Percentiles rank a stretch among this genome's conserved stretches.
Conservation (phyloP, 352 stramenopile species). For the Albugo laibachii region DNA sequence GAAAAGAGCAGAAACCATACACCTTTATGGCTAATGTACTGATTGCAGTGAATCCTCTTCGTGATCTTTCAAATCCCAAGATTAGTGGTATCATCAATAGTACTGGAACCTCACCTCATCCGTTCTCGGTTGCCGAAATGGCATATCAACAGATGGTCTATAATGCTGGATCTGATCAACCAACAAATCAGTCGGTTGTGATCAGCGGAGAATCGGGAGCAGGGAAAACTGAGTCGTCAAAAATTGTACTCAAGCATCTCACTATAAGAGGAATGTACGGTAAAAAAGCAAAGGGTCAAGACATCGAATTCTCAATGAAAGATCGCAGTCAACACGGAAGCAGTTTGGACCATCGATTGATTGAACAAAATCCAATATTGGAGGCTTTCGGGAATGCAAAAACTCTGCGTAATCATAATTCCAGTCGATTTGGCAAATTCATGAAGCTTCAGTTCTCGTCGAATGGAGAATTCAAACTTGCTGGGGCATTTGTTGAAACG, state of each 20-base stretch:
- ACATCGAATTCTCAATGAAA: conserved; percentile 39
- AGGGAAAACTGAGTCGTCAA: conserved; percentile 81
- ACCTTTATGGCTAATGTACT: conserved; percentile 89
- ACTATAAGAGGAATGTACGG: conserved; percentile 73
- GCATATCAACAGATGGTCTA: conserved; percentile 85
- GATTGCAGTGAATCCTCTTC: conserved; percentile 83
- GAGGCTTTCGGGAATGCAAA: conserved; percentile 92
- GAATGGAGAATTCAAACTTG: conserved; percentile 65
- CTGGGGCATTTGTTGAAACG: conserved; percentile 72
- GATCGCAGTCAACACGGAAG: conserved; percentile 29
- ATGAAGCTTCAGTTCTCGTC: conserved; percentile 90
- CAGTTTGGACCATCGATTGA: conserved; percentile 64
- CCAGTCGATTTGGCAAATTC: conserved; percentile 89
- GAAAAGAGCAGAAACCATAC: conserved; percentile 58
- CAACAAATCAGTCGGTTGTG: conserved; percentile 74
- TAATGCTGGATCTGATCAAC: conserved; percentile 65
- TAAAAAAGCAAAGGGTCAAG: conserved; percentile 50
- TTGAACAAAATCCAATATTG: conserved; percentile 86
- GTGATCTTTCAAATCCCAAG: conserved; percentile 50
- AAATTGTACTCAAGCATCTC: conserved; percentile 79
- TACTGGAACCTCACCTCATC: conserved; percentile 49
- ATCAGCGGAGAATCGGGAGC: conserved; percentile 75
- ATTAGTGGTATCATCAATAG: conserved; percentile 65
- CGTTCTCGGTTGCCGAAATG: conserved; percentile 79
- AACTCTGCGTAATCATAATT: conserved; percentile 90